A percentile compares a stretch with the other conserved stretches of the same genome.
phyloP scores from a whole-genome alignment of 2,329 filamentous ascomycete genomes.

The Sclerotinia trifoliorum region DNA sequence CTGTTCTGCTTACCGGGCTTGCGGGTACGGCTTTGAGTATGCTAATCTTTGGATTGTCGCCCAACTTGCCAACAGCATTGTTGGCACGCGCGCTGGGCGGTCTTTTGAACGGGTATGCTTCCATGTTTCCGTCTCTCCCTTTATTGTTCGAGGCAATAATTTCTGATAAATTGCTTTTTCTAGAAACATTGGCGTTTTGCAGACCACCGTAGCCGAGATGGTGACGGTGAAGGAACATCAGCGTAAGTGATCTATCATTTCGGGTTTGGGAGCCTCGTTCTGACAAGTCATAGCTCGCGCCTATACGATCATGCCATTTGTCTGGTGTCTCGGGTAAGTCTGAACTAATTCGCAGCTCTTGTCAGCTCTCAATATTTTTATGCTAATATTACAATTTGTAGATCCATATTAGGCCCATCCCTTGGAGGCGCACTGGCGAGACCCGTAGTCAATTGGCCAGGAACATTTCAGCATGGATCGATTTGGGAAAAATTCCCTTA shows the following conservation, averaged over 20 bases:
- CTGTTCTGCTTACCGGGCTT: constrained; percentile 85
- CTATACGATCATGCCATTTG: constrained; percentile 96
- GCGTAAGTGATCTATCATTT: constrained; percentile 53
- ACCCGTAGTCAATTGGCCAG: constrained; percentile 79
- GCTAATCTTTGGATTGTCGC: constrained; percentile 86
- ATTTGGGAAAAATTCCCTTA: constrained; percentile 89
- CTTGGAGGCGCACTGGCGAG: constrained; percentile 87
- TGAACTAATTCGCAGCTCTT: constrained; percentile 18
- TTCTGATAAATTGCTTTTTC: constrained; percentile 28
- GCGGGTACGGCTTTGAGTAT: constrained; percentile 91
- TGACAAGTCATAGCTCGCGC: constrained; percentile 64
- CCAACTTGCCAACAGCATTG: constrained; percentile 76
- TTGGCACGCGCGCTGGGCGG: constrained; percentile 87
- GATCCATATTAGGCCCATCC: constrained; percentile 87
- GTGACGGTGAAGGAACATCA: constrained; percentile 93
- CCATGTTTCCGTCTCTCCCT: constrained; percentile 7
- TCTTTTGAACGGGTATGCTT: constrained; percentile 79
- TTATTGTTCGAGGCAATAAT: constrained; percentile 13
- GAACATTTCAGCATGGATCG: constrained; percentile 66
- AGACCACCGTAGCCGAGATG: constrained; percentile 92
- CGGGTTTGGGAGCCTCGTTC: constrained; percentile 37
- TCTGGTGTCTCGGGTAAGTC: constrained; percentile 87
- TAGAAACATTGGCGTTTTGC: constrained; percentile 90
- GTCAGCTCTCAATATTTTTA: constrained; percentile 18
- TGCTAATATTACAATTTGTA: constrained; percentile 39